Conservation (phyloP, 2,329 filamentous ascomycete species). For the Diaporthe caulivora region DNA sequence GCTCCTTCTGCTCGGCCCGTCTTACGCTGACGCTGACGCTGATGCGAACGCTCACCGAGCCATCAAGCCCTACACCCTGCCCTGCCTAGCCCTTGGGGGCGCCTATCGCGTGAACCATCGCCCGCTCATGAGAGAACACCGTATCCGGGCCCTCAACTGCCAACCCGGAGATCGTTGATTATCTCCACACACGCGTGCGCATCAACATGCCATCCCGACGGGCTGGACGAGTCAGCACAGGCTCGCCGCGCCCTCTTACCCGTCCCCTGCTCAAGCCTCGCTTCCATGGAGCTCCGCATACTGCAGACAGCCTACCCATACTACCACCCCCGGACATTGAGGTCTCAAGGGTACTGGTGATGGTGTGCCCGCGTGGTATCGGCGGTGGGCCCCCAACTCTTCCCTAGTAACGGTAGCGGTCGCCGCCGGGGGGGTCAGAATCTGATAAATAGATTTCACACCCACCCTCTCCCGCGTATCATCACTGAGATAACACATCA, state of each 20-base stretch:
- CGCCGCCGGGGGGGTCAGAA: conserved; percentile 20
- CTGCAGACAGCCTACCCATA: neutral
- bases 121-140: neutral
- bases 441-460: conserved; percentile 31
- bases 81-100: neutral
- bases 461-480: conserved; percentile 14
- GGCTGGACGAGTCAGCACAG: conserved; percentile 19
- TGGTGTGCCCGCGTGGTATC: conserved; percentile 27
- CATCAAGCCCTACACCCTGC: neutral
- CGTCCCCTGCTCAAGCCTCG: conserved; percentile 1
- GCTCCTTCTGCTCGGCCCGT: conserved; percentile 27
- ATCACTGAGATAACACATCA: conserved; percentile 33
- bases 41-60: conserved; percentile 19
- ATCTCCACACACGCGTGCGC: neutral
- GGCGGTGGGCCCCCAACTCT: conserved; percentile 17
- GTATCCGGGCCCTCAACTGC: neutral
- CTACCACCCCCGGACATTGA: conserved; percentile 15
- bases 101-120: neutral
- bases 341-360: neutral
- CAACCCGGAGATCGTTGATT: neutral
- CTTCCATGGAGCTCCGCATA: conserved; percentile 7
- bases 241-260: neutral
- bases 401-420: conserved; percentile 12
- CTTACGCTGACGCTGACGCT: conserved; percentile 21
- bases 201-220: conserved; percentile 9